phyloP scores from a whole-genome alignment of 2,329 filamentous ascomycete species.

The Metarhizium anisopliae region DNA sequence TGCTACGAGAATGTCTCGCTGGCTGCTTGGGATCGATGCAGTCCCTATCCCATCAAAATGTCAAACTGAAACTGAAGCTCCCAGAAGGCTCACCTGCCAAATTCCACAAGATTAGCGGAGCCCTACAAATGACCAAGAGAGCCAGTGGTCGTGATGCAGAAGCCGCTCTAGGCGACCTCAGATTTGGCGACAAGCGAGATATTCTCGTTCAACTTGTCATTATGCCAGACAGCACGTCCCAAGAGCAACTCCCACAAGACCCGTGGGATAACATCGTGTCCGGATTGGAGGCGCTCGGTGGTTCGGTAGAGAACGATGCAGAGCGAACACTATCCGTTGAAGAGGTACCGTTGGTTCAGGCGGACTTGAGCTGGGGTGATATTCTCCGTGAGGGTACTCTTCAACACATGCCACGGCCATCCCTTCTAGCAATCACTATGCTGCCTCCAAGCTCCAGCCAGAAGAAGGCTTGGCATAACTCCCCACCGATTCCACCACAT shows the following conservation, averaged over 20 bases:
- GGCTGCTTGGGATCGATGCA: constrained; percentile 89
- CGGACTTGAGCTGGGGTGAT: constrained; percentile 88
- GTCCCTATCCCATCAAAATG: constrained; percentile 94
- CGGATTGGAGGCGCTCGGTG: constrained; percentile 84
- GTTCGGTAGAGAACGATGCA: constrained; percentile 77
- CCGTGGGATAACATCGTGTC: constrained; percentile 97
- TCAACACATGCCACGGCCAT: constrained; percentile 80
- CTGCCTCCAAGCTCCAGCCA: constrained; percentile 58
- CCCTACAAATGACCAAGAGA: constrained; percentile 90
- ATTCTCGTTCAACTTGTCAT: constrained; percentile 92
- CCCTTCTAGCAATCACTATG: constrained; percentile 91
- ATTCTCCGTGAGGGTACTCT: constrained; percentile 81
- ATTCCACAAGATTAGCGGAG: constrained; percentile 97
- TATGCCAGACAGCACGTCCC: constrained; percentile 70
- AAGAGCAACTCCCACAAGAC: constrained; percentile 83
- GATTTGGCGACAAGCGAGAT: constrained; percentile 91
- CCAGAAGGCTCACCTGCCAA: constrained; percentile 96
- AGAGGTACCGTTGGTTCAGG: constrained; percentile 90
- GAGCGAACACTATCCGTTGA: constrained; percentile 79
- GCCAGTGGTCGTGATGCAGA: constrained; percentile 92
- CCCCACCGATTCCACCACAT: constrained; percentile 86
- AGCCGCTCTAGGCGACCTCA: constrained; percentile 80
- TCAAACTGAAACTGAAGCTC: constrained; percentile 86
- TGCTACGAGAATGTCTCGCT: constrained; percentile 91
- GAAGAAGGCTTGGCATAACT: constrained; percentile 56